Conservation (phyloP, 2,329 filamentous ascomycete species). For the Penicillium palitans region DNA sequence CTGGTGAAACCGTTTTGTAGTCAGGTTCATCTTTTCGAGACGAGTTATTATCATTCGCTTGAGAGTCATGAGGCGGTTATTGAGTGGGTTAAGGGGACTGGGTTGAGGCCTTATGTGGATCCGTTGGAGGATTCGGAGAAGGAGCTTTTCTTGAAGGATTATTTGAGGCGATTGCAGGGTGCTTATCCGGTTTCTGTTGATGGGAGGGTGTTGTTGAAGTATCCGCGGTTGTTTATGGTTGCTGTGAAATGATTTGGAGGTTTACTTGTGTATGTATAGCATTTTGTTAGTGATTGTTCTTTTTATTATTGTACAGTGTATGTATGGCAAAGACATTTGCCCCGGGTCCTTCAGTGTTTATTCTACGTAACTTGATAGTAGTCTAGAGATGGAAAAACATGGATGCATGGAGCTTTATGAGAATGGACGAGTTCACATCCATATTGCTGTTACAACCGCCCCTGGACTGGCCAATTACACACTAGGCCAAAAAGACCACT, state of each 20-base stretch:
- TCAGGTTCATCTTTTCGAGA: constrained; percentile 56
- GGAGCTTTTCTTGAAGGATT: constrained; percentile 49
- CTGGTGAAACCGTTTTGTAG: constrained; percentile 47
- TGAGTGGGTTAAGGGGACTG: constrained; percentile 62
- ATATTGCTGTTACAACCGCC: background rate
- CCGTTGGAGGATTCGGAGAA: constrained; percentile 45
- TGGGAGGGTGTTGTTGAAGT: constrained; percentile 57
- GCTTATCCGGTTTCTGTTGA: constrained; percentile 50
- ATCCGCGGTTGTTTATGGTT: constrained; percentile 59
- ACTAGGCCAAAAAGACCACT: too few species aligned
- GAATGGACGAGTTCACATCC: background rate
- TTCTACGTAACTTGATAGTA: background rate
- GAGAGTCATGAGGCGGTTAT: constrained; percentile 53
- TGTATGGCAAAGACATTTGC: fast-evolving
- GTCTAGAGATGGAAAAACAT: background rate
- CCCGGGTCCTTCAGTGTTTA: too few species aligned
- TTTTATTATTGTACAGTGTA: too few species aligned
- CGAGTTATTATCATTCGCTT: constrained; percentile 55
- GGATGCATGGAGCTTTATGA: background rate
- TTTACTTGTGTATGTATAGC: background rate
- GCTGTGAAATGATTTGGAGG: constrained; percentile 31
- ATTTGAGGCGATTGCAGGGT: constrained; percentile 47
- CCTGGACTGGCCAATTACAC: too few species aligned
- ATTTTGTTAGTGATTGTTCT: background rate
- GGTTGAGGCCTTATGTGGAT: constrained; percentile 57